Base-by-base conservation (phyloP, 75 land plant species). In the Gnetum montanum region DNA sequence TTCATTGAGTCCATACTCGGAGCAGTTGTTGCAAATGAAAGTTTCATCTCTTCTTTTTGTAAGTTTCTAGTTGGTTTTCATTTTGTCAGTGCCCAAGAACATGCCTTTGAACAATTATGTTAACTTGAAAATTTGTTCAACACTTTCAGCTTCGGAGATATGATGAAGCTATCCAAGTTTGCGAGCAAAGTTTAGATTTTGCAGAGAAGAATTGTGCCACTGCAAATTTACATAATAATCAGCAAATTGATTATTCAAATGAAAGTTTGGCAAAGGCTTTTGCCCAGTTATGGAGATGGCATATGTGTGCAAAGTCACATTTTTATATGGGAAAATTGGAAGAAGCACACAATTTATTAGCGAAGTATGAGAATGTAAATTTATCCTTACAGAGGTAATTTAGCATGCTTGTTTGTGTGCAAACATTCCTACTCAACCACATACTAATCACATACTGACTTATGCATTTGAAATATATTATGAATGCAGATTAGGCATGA, bases 11-110 rank as follows among this genome's bases (percentile, higher is more conserved):
- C 65, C 77, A 2, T 63, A 68, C 43, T 90, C 96, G 28, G 99
- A 95, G 54, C 69, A 56, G 25, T 59, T 86, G 58, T 61, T 86
- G 13, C 77, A 83, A 69, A 61, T 83, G 73, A 95, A 90, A 71
- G 92, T 80, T 18, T 75, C 66, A 35, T 73, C 68, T 25, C 78
- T 89, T 41, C 63, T 94, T 46, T 38, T 56, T 67, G 95, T 89
- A 33, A 47, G 69, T 67, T 13, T 13, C 29, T 15, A 40, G 30
- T 47, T n/a, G 4, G 20, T 57, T 31, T 12, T 27, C 12, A 28
- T 45, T 26, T 11, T 38, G 43, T 13, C n/a, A 11, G 43, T 37
- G n/a, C 6, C 38, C 45, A n/a, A 36, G 11, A 25, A 7, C 19
- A 3, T 23, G 3, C 4, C n/a, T 0, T 48, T 11, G 3, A n/a